Evolutionary conservation across 2,329 filamentous ascomycete genomes (phyloP), one percentile per base, ranked within the genome.

Genomic region (Thielaviopsis populi): DNA sequence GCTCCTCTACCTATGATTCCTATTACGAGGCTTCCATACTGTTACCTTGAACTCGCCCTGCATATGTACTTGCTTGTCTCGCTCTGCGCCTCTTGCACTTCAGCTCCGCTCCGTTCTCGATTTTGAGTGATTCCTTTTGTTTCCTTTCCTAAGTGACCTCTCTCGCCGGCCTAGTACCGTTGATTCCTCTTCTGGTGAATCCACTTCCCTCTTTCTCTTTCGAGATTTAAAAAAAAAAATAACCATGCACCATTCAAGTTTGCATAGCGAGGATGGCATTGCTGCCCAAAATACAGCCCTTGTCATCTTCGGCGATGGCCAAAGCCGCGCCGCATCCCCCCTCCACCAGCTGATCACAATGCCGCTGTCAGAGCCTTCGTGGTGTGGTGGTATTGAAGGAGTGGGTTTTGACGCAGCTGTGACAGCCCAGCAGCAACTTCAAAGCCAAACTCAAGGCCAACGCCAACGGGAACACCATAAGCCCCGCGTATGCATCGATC

Each of bases 401-500:
- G n/a, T n/a, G 24, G 37, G 30, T 8, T 56, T 56, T 15, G 17
- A 56, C 53, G 53, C 53, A 19, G 17, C 27, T 56, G 53, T 56
- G 53, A 56, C 53, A 56, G 30, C 53, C 53, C 53, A 56, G 53
- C 53, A 56, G 24, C 53, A 56, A 2, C 53, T 13, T n/a, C 53
- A 22, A 33, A n/a, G 53, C 53, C 53, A 56, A n/a, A n/a, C 13
- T 11, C 53, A 33, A 37, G n/a, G 53, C 15, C 27, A 22, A 8
- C 17, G 53, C 27, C 53, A 37, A 33, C n/a, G 7, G 8, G 17
- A 33, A 30, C 15, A 56, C 30, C 17, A 4, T 27, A 56, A 56
- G 27, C 53, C 53, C 27, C 53, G 53, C 30, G 13, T 56, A 56
- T 58, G 37, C 50, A 54, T 63, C 50, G 24, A 62, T 11, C 70